Evolutionary conservation across 176 grass and related monocot genomes (phyloP).

Genomic region (Otatea glauca): DNA sequence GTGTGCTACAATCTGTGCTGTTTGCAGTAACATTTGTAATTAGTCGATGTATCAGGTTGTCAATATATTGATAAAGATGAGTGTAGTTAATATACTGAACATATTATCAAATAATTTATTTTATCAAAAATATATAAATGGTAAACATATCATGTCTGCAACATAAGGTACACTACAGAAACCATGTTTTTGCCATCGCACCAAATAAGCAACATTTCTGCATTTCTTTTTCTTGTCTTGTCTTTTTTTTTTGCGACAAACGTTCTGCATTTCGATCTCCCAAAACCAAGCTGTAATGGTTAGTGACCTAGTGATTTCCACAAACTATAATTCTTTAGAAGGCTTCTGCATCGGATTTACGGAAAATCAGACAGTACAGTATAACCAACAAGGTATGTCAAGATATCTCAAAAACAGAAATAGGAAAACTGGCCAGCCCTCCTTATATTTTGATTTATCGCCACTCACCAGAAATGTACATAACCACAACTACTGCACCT

Average conservation of each 20-base stretch:
- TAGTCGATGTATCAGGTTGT: not conserved
- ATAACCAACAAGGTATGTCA: slow-evolving; percentile 9
- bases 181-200: not conserved
- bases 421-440: not conserved
- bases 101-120: not conserved
- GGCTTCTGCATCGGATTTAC: not conserved
- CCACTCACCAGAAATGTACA: not conserved
- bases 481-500: not conserved
- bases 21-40: not conserved
- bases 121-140: not conserved
- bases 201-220: not conserved
- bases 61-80: not conserved
- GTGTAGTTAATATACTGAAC: not conserved
- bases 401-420: not conserved
- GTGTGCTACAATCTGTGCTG: not conserved
- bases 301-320: not conserved
- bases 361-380: not conserved
- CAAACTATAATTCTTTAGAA: not conserved
- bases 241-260: not conserved
- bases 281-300: not conserved
- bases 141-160: not conserved
- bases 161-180: slow-evolving; percentile 1
- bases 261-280: not conserved
- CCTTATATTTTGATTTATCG: not conserved
- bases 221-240: not conserved